Evolutionary conservation across 345 rosid genomes (phyloP).

Genomic region (Adansonia digitata): DNA sequence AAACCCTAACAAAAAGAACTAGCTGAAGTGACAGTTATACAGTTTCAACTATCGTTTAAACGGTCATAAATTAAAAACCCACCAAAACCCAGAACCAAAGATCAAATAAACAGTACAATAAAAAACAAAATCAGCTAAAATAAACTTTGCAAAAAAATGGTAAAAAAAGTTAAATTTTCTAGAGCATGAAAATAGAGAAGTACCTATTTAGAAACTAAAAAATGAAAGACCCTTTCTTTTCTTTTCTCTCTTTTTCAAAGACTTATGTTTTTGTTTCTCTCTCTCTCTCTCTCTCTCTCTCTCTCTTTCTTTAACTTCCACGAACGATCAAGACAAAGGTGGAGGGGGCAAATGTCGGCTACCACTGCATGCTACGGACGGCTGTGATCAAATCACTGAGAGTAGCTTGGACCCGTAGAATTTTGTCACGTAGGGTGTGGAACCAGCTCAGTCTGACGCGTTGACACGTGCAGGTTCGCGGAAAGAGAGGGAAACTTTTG

Average conservation of each 20-base stretch:
- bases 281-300: conserved; percentile 9
- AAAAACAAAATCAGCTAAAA: neutral
- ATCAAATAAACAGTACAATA: neutral
- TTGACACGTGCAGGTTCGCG: conserved; percentile 15
- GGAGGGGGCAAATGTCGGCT: conserved; percentile 20
- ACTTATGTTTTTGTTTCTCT: conserved; percentile 9
- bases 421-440: conserved; percentile 14
- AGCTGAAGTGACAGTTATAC: conserved; percentile 25
- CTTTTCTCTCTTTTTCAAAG: conserved; percentile 6
- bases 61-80: neutral
- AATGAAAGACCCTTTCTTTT: conserved; percentile 5
- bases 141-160: neutral
- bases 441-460: conserved; percentile 29
- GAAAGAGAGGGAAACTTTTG: conserved; percentile 8
- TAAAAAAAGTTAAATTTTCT: neutral
- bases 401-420: neutral
- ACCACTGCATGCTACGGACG: conserved; percentile 32
- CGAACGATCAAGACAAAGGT: conserved; percentile 38
- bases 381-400: conserved; percentile 25
- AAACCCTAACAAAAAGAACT: conserved; percentile 22
- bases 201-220: conserved; percentile 22
- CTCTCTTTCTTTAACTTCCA: conserved; percentile 26
- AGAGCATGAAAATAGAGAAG: conserved; percentile 4
- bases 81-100: neutral
- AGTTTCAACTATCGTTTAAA: conserved; percentile 16